Evolutionary conservation across 495 filamentous ascomycete genomes (phyloP).

Genomic region (Neurospora sp.): DNA sequence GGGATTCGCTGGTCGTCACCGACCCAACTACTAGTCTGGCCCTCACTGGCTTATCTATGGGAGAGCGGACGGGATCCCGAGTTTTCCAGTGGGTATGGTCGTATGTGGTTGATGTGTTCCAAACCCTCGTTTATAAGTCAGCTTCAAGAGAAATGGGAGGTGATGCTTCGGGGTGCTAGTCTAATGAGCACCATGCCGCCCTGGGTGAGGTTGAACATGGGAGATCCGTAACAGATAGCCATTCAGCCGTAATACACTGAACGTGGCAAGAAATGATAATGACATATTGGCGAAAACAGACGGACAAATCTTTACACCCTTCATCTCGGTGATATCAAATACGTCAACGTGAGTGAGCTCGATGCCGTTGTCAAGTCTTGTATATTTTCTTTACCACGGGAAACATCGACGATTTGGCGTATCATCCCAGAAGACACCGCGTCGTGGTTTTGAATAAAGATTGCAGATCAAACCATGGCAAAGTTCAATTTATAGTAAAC

Average conservation of each 20-base stretch:
- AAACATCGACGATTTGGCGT: neutral
- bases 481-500: neutral
- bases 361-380: too few relatives aligned
- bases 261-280: too few relatives aligned
- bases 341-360: neutral
- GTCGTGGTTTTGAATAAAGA: neutral
- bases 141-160: too few relatives aligned
- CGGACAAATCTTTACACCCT: too few relatives aligned
- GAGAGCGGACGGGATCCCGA: constrained; percentile 45
- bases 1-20: constrained; percentile 33
- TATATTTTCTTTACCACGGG: neutral
- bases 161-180: neutral
- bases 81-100: constrained; percentile 17
- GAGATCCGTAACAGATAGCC: too few relatives aligned
- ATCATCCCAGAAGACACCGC: neutral
- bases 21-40: constrained; percentile 24
- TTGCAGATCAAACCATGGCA: neutral
- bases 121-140: neutral
- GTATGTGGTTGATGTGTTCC: neutral
- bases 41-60: constrained; percentile 30
- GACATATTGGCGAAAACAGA: too few relatives aligned
- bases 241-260: too few relatives aligned
- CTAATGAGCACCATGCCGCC: neutral
- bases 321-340: too few relatives aligned
- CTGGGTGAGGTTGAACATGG: too few relatives aligned